Percentiles rank a stretch among this genome's conserved stretches.
Evolutionary conservation across 192 early-diverging fungal genomes (phyloP).

Genomic region (Lobosporangium transversale): DNA sequence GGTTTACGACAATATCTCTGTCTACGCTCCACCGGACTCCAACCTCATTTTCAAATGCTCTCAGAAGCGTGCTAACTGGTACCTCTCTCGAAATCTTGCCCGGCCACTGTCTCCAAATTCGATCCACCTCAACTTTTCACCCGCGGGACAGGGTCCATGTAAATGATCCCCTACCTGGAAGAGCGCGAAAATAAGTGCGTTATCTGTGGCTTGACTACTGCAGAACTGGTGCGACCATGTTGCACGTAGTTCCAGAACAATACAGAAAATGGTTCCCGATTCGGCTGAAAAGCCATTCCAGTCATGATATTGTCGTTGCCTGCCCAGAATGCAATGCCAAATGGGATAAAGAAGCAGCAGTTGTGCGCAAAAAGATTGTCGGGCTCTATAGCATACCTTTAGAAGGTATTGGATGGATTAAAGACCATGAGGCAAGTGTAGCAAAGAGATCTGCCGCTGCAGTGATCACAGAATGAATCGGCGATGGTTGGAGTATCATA

Average conservation of each 20-base stretch:
- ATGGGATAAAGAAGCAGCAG: conserved; percentile 42
- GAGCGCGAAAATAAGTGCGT: conserved; percentile 50
- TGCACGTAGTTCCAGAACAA: conserved; percentile 48
- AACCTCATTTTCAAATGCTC: conserved; percentile 50
- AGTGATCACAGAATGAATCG: conserved; percentile 34
- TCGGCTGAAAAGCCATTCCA: conserved; percentile 42
- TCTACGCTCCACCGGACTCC: conserved; percentile 48
- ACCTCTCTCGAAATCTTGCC: conserved; percentile 33
- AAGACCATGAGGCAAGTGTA: conserved; percentile 36
- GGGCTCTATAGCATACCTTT: conserved; percentile 24
- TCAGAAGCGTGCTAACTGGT: conserved; percentile 43
- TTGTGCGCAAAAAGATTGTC: conserved; percentile 39
- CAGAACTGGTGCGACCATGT: conserved; percentile 40
- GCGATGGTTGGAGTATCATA: conserved; percentile 13
- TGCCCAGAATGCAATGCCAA: conserved; percentile 47
- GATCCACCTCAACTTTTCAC: conserved; percentile 46
- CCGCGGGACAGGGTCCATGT: conserved; percentile 39
- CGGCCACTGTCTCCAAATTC: conserved; percentile 21
- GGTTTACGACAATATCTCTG: conserved; percentile 50
- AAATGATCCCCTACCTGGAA: conserved; percentile 32
- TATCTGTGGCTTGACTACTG: conserved; percentile 25
- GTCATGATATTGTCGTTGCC: conserved; percentile 43
- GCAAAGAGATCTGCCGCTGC: conserved; percentile 41
- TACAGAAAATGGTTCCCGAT: conserved; percentile 47
- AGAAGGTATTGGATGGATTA: conserved; percentile 48